These are phyloP conservation scores for Acanthamoeba healyi DNA, from an alignment of 208 protist species.

Conservation along the genomic window DNA sequence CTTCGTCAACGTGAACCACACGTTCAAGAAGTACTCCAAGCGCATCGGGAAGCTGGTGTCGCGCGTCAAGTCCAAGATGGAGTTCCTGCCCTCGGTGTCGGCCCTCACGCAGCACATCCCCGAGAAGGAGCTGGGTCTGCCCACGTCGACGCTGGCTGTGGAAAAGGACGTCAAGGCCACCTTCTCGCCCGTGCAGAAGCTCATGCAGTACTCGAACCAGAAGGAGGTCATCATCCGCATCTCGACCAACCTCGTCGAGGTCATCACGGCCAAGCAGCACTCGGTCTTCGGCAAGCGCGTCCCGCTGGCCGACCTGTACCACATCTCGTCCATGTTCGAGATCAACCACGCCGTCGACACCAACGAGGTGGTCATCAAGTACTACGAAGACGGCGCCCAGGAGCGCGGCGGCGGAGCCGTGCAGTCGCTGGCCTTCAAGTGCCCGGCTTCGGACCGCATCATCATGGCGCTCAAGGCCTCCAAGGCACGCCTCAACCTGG, in stretches of 20 bases:
- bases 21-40: conserved; percentile 83
- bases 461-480: conserved; percentile 77
- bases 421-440: conserved; percentile 61
- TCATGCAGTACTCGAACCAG: conserved; percentile 71
- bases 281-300: conserved; percentile 65
- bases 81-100: not conserved
- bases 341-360: conserved; percentile 47
- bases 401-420: not conserved
- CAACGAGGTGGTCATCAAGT: conserved; percentile 83
- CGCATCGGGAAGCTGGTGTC: conserved; percentile 66
- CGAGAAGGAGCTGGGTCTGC: conserved; percentile 60
- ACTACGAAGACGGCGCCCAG: conserved; percentile 63
- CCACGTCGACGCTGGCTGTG: conserved; percentile 69
- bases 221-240: conserved; percentile 71
- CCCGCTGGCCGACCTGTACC: conserved; percentile 76
- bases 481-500: conserved; percentile 78
- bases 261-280: conserved; percentile 77
- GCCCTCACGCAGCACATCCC: not conserved
- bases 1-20: conserved; percentile 76
- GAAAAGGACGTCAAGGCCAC: conserved; percentile 82
- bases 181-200: conserved; percentile 78
- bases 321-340: conserved; percentile 77
- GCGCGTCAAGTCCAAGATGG: conserved; percentile 43
- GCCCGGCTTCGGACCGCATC: conserved; percentile 41
- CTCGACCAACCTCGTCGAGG: conserved; percentile 63